Base-by-base conservation (phyloP, 1,139 yeast species). In the Spathaspora sp. region DNA sequence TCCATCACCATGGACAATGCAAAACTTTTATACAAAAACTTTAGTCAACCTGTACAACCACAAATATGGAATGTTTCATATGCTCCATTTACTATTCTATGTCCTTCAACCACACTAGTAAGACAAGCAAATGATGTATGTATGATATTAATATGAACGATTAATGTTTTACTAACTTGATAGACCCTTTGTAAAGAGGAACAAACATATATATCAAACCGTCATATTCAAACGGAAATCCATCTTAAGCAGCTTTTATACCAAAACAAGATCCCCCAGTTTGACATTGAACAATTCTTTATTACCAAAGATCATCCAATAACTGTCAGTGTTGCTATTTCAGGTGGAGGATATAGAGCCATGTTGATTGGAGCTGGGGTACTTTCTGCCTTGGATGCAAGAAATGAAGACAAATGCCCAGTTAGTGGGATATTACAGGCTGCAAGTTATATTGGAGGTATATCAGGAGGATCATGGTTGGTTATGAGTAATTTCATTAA, bases 301-400 rank as follows among this genome's bases (percentile, higher is more conserved):
- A 7, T 27, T 1, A 33, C 41, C 1, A 51, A 54, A 26, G 46
- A 59, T 3, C 60, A 60, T 33, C 68, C 76, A 0, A 67, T 74
- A 0, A 64, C 59, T 7, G 68, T 82, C 11, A 86, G 83, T 0
- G 51, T 84, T 8, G 82, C 87, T 0, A 60, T 86, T 25, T 84
- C 90, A 4, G 93, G 93, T 3, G 93, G 93, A 9, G 89, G 90
- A 0, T 84, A 81, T 54, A 65, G 91, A 49, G 78, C 91, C 1
- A 78, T 86, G 81, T 59, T 86, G 10, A 74, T 78, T 3, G 86
- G 86, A 2, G 85, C 85, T 2, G 93, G 93, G 1, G 72, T 77
- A 13, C 47, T 84, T 1, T 57, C 71, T 8, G 86, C 86, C 0
- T 67, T 80, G 56, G 86, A 84, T 54, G 56, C 54, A 4, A 56